Percentiles rank a stretch among this genome's conserved stretches.
These are phyloP conservation scores for Helenozyma baotianmanensis DNA, from an alignment of 805 yeast genomes.

Conservation along the genomic window DNA sequence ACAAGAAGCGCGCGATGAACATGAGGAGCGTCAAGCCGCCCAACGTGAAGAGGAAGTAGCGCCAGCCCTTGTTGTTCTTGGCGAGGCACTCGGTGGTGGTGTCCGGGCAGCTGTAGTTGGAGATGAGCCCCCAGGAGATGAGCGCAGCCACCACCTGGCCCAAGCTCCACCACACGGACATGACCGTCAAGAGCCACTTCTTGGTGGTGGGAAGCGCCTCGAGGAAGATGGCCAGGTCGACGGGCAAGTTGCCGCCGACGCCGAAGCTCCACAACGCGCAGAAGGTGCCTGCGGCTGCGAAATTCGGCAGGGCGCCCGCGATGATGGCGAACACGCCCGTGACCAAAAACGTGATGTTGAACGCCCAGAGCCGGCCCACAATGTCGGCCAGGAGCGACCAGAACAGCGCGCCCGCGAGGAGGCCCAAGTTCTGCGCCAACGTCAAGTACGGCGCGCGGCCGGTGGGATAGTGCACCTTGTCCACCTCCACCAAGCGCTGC, in stretches of 20 bases:
- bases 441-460: slow-evolving; percentile 33
- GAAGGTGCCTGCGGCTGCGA: slow-evolving; percentile 19
- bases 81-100: slow-evolving; percentile 36
- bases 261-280: slow-evolving; percentile 25
- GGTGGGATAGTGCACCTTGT: slow-evolving; percentile 34
- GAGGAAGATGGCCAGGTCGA: slow-evolving; percentile 22
- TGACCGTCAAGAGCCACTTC: slow-evolving; percentile 21
- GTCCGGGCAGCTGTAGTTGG: slow-evolving; percentile 11
- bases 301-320: slow-evolving; percentile 21
- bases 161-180: slow-evolving; percentile 30
- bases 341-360: slow-evolving; percentile 21
- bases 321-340: slow-evolving; percentile 20
- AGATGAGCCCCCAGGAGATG: slow-evolving; percentile 13
- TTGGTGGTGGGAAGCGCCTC: slow-evolving; percentile 21
- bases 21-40: slow-evolving; percentile 42
- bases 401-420: slow-evolving; percentile 21
- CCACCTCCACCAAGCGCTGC: slow-evolving; percentile 25
- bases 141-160: slow-evolving; percentile 18
- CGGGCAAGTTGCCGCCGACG: slow-evolving; percentile 24
- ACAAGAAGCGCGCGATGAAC: slow-evolving; percentile 30
- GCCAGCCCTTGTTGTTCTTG: slow-evolving; percentile 53
- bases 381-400: slow-evolving; percentile 22
- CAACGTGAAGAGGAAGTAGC: slow-evolving; percentile 49
- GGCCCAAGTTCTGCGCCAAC: slow-evolving; percentile 31
- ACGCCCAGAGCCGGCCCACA: slow-evolving; percentile 25